Evolutionary conservation across 2,329 filamentous ascomycete species (phyloP).

Genomic region (Beauveria medogensis): DNA sequence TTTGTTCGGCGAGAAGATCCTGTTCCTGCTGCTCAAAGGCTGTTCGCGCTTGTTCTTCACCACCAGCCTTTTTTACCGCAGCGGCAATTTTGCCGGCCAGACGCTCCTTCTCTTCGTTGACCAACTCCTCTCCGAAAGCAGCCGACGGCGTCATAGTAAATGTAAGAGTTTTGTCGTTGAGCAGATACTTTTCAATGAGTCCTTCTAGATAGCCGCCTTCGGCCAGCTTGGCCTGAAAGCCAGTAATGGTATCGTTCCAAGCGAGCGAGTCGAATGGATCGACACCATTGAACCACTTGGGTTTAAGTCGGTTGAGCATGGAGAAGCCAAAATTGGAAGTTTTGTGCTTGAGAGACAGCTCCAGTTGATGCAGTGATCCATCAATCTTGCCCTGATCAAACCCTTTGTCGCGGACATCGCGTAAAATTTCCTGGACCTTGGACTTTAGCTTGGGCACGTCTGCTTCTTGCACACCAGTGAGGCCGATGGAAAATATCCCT

Average conservation of each 20-base stretch:
- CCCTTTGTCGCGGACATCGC: slow-evolving; percentile 62
- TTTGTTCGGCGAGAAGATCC: slow-evolving; percentile 72
- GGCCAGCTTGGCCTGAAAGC: slow-evolving; percentile 70
- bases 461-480: slow-evolving; percentile 79
- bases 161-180: slow-evolving; percentile 78
- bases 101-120: slow-evolving; percentile 66
- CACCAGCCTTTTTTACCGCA: slow-evolving; percentile 59
- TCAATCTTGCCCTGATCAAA: slow-evolving; percentile 89
- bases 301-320: slow-evolving; percentile 79
- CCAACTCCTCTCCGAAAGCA: slow-evolving; percentile 65
- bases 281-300: slow-evolving; percentile 90
- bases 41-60: slow-evolving; percentile 61
- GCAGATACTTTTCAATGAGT: slow-evolving; percentile 79
- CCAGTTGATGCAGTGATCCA: slow-evolving; percentile 86
- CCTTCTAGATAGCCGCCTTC: slow-evolving; percentile 75
- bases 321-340: slow-evolving; percentile 91
- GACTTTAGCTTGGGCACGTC: slow-evolving; percentile 71
- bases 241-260: slow-evolving; percentile 81
- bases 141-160: slow-evolving; percentile 91
- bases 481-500: slow-evolving; percentile 81
- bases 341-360: slow-evolving; percentile 92
- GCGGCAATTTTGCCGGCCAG: slow-evolving; percentile 67
- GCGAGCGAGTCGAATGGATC: slow-evolving; percentile 86
- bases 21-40: slow-evolving; percentile 71
- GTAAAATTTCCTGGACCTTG: slow-evolving; percentile 64